Conservation (phyloP, 208 protist species). For the Leishmania martiniquensis region DNA sequence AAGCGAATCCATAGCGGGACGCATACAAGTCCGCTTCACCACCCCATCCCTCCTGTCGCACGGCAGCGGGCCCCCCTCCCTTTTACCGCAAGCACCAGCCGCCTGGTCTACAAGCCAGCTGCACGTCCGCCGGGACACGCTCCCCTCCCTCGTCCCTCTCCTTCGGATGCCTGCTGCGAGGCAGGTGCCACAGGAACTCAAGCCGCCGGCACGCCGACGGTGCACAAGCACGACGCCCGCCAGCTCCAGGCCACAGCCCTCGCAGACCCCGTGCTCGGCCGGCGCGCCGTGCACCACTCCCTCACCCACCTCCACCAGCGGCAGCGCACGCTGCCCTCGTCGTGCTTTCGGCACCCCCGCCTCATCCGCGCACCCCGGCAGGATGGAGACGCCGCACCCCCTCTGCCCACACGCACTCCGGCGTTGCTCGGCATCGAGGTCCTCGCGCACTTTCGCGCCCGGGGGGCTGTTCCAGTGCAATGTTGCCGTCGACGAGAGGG, state of each 20-base stretch:
- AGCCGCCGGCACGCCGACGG: too few species aligned
- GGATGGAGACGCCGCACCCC: neutral
- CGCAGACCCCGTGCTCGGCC: neutral
- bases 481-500: too few species aligned
- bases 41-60: too few species aligned
- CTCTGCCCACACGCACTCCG: neutral
- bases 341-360: neutral
- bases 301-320: neutral
- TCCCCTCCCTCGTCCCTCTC: neutral
- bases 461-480: too few species aligned
- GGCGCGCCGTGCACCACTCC: neutral
- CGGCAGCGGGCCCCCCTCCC: too few species aligned
- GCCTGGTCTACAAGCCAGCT: too few species aligned
- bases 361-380: neutral
- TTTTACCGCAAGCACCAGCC: too few species aligned
- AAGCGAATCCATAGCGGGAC: too few species aligned
- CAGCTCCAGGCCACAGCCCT: neutral
- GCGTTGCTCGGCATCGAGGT: neutral
- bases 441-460: too few species aligned
- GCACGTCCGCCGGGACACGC: neutral
- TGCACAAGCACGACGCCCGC: neutral
- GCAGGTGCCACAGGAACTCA: too few species aligned
- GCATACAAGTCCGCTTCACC: too few species aligned
- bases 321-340: neutral
- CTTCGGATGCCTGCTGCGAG: neutral